These are phyloP conservation scores for Sordariomycetes sp. DNA, from an alignment of 2,329 filamentous ascomycete genomes.

Conservation along the genomic window DNA sequence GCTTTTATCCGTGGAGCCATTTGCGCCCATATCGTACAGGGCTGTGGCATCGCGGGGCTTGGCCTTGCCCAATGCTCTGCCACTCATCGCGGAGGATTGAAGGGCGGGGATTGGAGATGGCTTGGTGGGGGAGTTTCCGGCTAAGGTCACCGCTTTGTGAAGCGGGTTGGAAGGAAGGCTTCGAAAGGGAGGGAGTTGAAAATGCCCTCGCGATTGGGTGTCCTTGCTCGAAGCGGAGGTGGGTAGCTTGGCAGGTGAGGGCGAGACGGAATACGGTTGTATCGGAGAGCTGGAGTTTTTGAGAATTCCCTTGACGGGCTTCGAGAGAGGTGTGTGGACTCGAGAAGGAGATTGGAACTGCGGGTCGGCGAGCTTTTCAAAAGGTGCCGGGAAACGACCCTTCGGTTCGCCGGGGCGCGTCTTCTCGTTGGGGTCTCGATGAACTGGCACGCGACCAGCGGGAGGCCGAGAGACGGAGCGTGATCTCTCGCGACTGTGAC, in stretches of 20 bases:
- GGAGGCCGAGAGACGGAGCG: not conserved
- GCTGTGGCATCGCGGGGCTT: not conserved
- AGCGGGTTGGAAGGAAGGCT: not conserved
- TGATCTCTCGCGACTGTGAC: not conserved
- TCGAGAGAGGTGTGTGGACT: not conserved
- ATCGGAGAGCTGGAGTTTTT: not conserved
- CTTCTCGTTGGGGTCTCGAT: not conserved
- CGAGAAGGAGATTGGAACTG: not conserved
- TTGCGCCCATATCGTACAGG: not conserved
- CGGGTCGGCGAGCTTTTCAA: not conserved
- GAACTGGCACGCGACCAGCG: not conserved
- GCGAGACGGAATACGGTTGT: not conserved
- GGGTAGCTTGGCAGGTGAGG: not conserved
- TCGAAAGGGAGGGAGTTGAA: not conserved
- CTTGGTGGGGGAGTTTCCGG: not conserved
- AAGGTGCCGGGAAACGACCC: not conserved
- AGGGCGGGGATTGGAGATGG: not conserved
- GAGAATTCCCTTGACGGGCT: not conserved
- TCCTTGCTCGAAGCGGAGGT: not conserved
- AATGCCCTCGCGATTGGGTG: not conserved
- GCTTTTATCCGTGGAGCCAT: not conserved
- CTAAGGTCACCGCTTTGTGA: not conserved
- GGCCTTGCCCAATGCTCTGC: not conserved
- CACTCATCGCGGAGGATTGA: not conserved
- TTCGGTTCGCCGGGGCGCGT: not conserved